phyloP scores from a whole-genome alignment of 257 asterid species.

The Ilex aquifolium region DNA sequence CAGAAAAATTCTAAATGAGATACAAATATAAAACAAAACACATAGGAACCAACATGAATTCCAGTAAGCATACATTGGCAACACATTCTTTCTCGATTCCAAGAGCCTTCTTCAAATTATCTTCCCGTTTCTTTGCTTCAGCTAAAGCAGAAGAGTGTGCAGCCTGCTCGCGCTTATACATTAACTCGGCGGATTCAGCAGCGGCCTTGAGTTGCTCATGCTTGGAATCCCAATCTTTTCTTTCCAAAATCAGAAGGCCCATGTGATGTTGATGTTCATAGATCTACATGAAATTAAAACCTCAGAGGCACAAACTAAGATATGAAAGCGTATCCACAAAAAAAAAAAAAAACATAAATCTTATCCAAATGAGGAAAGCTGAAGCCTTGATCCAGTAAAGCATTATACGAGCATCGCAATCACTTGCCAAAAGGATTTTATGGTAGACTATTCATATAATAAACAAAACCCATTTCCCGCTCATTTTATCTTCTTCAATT shows the following conservation, averaged over 20 bases:
- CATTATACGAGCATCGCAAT: background rate
- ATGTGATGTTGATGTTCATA: constrained; percentile 88
- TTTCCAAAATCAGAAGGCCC: constrained; percentile 92
- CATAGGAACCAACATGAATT: constrained; percentile 2
- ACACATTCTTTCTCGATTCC: constrained; percentile 95
- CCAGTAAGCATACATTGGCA: constrained; percentile 47
- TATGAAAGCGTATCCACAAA: background rate
- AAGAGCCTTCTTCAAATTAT: constrained; percentile 71
- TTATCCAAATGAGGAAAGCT: background rate
- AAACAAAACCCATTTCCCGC: too few species aligned
- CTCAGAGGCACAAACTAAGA: constrained; percentile 7
- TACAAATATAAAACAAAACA: constrained; percentile 2
- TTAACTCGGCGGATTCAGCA: constrained; percentile 64
- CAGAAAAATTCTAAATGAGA: constrained; percentile 16
- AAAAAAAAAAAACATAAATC: constrained; percentile 8
- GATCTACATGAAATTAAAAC: constrained; percentile 33
- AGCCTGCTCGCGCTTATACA: constrained; percentile 53
- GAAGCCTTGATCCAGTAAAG: too few species aligned
- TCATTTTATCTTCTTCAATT: too few species aligned
- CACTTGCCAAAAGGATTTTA: background rate
- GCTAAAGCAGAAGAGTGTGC: constrained; percentile 55
- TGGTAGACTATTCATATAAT: too few species aligned
- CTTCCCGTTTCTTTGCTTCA: constrained; percentile 75
- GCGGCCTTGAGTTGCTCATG: constrained; percentile 56
- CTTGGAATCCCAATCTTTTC: constrained; percentile 73